Base-by-base conservation (phyloP, 768 basidiomycete species). In the Lactarius akahatsu region DNA sequence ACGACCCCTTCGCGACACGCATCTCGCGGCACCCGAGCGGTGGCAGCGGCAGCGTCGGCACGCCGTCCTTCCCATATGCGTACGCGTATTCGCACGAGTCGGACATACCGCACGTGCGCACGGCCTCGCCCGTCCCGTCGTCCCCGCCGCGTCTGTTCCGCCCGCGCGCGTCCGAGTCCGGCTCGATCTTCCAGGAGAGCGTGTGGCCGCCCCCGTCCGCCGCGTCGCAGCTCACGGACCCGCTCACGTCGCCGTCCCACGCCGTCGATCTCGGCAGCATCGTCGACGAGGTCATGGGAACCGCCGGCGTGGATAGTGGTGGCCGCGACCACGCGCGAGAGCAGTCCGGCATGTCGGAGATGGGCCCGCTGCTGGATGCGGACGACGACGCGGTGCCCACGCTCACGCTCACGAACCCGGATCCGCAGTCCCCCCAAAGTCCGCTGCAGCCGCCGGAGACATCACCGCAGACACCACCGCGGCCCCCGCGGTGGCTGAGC, bases 161-260 rank as follows among this genome's bases (percentile, higher is more conserved):
- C 55, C 50, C 62, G 1, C 69, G 62, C 18, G 69, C 64, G 9
- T 66, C 68, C 18, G 70, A 63, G 20, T 63, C 64, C 4, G 70
- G 70, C 13, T 66, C 64, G 10, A 69, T 71, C 58, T 71, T 71
- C 60, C 64, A 69, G 2, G 70, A 71, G 56, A 54, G 59, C 34
- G 68, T 71, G 1, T 71, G 68, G 68, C 70, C 70, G 3, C 70
- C 70, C 0, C 70, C 70, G 1, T 28, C 61, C 4, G 45, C 52
- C 4, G 59, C 40, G 0, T 63, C 62, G 26, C 63, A 55, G 15
- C 57, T 71, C 9, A 54, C 64, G 2, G 70, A 69, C 56, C 67
- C 70, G 40, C 60, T 70, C 52, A 61, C 62, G 2, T 32, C 40
- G 5, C 36, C 64, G 34, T 57, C 67, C 0, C 59, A 61, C 40